Conservation (phyloP, 2,329 filamentous ascomycete genomes). For the Epichloe uncinata region DNA sequence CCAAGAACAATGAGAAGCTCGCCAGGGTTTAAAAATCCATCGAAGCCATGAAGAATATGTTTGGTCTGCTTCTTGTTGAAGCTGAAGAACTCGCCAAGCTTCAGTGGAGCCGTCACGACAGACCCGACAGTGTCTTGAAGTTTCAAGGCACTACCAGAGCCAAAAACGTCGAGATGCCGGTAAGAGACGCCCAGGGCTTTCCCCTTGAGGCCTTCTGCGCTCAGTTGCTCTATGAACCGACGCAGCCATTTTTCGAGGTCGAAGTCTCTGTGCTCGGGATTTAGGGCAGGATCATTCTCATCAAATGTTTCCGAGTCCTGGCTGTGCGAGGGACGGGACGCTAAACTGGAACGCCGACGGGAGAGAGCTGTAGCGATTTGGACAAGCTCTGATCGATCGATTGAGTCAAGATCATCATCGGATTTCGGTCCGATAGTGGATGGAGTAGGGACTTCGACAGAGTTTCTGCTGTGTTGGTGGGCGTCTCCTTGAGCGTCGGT, state of each 20-base stretch:
- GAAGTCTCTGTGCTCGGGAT: conserved; percentile 26
- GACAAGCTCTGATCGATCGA: conserved; percentile 22
- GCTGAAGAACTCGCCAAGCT: conserved; percentile 41
- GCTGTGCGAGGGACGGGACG: conserved; percentile 6
- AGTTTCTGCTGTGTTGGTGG: neutral
- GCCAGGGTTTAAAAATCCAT: conserved; percentile 49
- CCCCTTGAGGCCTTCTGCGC: conserved; percentile 40
- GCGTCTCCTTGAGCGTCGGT: neutral
- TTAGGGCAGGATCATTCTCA: conserved; percentile 20
- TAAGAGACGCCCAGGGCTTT: conserved; percentile 48
- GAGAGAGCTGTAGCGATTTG: conserved; percentile 27
- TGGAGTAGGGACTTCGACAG: neutral
- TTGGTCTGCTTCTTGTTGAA: conserved; percentile 31
- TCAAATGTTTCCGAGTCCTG: conserved; percentile 11
- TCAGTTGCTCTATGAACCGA: conserved; percentile 27
- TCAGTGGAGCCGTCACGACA: conserved; percentile 42
- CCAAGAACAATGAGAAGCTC: conserved; percentile 59
- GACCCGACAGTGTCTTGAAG: conserved; percentile 55
- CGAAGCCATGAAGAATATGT: conserved; percentile 49
- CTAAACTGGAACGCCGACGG: conserved; percentile 17
- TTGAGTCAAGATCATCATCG: conserved; percentile 3
- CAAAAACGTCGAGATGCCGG: conserved; percentile 51
- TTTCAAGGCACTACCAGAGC: conserved; percentile 52
- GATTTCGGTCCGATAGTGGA: neutral
- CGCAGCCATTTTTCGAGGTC: conserved; percentile 29